Evolutionary conservation across 495 filamentous ascomycete genomes (phyloP), one percentile per base, ranked within the genome.

Genomic region (Aspergillus campestris): DNA sequence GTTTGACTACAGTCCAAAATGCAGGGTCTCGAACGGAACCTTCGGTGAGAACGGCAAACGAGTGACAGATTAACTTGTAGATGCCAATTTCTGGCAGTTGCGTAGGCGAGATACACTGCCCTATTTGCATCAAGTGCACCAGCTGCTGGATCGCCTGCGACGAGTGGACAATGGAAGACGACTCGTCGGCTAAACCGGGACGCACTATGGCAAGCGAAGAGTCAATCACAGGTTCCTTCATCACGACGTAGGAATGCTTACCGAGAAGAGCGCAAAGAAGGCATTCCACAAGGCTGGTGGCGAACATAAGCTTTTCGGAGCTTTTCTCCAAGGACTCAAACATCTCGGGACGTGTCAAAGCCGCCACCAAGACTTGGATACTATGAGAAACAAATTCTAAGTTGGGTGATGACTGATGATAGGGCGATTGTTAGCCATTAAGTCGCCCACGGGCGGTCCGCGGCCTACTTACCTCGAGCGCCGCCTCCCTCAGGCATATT

Each of bases 21-120:
- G 53, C 44, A 8, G 60, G 48, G 42, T 77, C 83, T 37, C 79
- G 71, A 9, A 80, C 61, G 34, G 82, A 86, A 11, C 72, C 78
- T 57, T 87, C 79, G 0, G 88, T 62, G 3, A 90, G 64, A 9
- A 79, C 68, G 10, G 78, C 74, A 41, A 89, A 82, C 27, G 74
- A 75, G 34, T 73, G 55, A 37, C 67, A 79, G 51, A 57, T 79
- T 53, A 64, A 65, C 51, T 36, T 71, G 47, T 61, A 58, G 40
- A 51, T 45, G n/a, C 45, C 50, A 8, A 38, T 8, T 27, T 52
- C 51, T 4, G 45, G 40, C 3, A 54, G 11, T 1, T 49, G 15
- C 18, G 30, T 33, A 30, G 15, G 8, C 3, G 47, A 35, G n/a
- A 50, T 3, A 28, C 46, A 44, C 6, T 60, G 57, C n/a, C 54